Conservation (phyloP, 352 stramenopile genomes). For the Blastocystis sp. region DNA sequence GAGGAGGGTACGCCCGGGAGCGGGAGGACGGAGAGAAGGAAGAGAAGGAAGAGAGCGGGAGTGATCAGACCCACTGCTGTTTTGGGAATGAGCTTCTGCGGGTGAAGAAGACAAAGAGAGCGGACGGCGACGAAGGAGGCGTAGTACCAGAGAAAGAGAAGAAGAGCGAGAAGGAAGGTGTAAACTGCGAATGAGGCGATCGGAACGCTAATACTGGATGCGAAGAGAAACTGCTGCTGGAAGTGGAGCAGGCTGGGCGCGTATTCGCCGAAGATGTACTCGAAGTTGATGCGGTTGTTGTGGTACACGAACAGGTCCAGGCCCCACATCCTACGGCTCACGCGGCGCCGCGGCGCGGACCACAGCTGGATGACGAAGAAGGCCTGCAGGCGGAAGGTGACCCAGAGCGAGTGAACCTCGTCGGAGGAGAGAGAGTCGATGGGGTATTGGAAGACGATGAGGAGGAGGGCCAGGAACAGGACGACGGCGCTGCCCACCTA, state of each 20-base stretch:
- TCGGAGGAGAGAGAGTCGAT: not conserved
- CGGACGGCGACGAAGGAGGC: slow-evolving; percentile 2
- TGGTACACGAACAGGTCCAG: slow-evolving; percentile 67
- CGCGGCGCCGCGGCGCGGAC: not conserved
- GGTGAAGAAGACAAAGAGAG: not conserved
- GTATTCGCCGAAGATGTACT: slow-evolving; percentile 67
- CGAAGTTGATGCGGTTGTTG: slow-evolving; percentile 59
- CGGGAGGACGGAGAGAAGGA: slow-evolving; percentile 36
- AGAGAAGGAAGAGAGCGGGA: slow-evolving; percentile 8
- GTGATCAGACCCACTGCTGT: slow-evolving; percentile 6
- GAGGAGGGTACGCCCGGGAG: slow-evolving; percentile 1
- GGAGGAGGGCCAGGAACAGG: not conserved
- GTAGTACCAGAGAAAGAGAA: slow-evolving; percentile 62
- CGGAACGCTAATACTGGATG: not conserved
- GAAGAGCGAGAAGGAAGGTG: slow-evolving; percentile 15
- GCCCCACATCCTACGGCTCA: slow-evolving; percentile 62
- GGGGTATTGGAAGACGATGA: slow-evolving; percentile 44
- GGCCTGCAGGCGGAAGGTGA: not conserved
- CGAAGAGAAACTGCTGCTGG: slow-evolving; percentile 55
- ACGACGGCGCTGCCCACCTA: slow-evolving; percentile 31
- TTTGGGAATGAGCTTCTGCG: not conserved
- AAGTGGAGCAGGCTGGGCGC: slow-evolving; percentile 56
- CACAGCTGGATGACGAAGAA: slow-evolving; percentile 34
- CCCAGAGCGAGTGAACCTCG: slow-evolving; percentile 31
- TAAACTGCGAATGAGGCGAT: not conserved